Evolutionary conservation across 2,329 filamentous ascomycete genomes (phyloP).

Genomic region (Stemphylium vesicarium): DNA sequence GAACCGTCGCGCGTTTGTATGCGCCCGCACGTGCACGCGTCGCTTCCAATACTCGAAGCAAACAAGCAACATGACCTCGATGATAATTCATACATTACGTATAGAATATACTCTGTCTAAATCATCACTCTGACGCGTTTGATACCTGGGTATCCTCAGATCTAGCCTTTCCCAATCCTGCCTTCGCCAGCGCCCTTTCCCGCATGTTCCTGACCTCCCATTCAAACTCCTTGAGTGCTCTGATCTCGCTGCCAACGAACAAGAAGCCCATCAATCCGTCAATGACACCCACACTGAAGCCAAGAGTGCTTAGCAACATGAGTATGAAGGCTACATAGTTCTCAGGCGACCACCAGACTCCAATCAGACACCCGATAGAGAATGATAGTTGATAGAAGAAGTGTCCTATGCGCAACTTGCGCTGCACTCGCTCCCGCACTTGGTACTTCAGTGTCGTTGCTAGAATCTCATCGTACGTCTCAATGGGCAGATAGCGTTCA

Average conservation of each 20-base stretch:
- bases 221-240: slow-evolving; percentile 86
- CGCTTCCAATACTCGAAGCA: not conserved
- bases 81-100: not conserved
- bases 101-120: not conserved
- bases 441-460: slow-evolving; percentile 72
- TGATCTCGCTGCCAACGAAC: slow-evolving; percentile 84
- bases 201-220: slow-evolving; percentile 73
- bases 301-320: slow-evolving; percentile 78
- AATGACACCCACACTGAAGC: slow-evolving; percentile 75
- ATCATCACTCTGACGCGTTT: slow-evolving; percentile 1
- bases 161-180: slow-evolving; percentile 5
- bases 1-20: slow-evolving; percentile 13
- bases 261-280: slow-evolving; percentile 86
- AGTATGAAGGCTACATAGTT: slow-evolving; percentile 82
- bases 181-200: slow-evolving; percentile 31
- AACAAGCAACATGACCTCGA: not conserved
- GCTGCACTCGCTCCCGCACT: slow-evolving; percentile 73
- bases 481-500: slow-evolving; percentile 51
- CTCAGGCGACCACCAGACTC: slow-evolving; percentile 81
- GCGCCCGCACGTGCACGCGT: slow-evolving; percentile 25
- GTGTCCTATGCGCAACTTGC: slow-evolving; percentile 73
- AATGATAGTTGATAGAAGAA: slow-evolving; percentile 72
- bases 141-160: not conserved
- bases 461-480: slow-evolving; percentile 75
- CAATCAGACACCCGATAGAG: slow-evolving; percentile 76